A percentile compares a stretch with the other conserved stretches of the same genome.
Conservation (phyloP, 306 rosid species). For the Cyclanthera cordifolia region DNA sequence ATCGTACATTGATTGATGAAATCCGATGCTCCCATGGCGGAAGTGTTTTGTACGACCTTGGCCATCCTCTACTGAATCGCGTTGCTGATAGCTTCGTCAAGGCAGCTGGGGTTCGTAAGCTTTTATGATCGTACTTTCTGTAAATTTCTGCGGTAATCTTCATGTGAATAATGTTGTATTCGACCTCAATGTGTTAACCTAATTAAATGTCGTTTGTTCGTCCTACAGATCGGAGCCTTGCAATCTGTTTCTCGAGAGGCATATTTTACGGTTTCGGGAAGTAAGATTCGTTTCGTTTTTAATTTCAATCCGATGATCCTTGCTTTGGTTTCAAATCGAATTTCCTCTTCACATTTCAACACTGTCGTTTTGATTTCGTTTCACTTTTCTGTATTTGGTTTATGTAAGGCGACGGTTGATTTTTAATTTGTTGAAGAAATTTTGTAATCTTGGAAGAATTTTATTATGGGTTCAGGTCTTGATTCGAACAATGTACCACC, state of each 20-base stretch:
- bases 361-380: background rate
- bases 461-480: constrained; percentile 27
- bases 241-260: constrained; percentile 78
- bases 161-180: background rate
- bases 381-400: background rate
- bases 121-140: background rate
- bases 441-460: background rate
- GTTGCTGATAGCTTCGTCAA: constrained; percentile 61
- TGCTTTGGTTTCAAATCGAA: background rate
- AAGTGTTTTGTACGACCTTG: constrained; percentile 48
- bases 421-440: background rate
- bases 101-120: constrained; percentile 51
- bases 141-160: background rate
- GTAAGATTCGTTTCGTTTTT: constrained; percentile 14
- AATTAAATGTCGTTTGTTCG: background rate
- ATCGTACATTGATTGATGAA: constrained; percentile 41
- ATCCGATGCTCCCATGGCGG: constrained; percentile 38
- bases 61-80: constrained; percentile 92
- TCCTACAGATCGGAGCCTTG: constrained; percentile 61
- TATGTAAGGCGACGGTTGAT: background rate
- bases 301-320: background rate
- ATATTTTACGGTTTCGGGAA: constrained; percentile 56
- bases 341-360: background rate
- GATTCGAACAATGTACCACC: constrained; percentile 32
- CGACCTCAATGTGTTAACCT: background rate